Conservation (phyloP, 2,329 filamentous ascomycete genomes). For the Cladosporium cucumerinum region DNA sequence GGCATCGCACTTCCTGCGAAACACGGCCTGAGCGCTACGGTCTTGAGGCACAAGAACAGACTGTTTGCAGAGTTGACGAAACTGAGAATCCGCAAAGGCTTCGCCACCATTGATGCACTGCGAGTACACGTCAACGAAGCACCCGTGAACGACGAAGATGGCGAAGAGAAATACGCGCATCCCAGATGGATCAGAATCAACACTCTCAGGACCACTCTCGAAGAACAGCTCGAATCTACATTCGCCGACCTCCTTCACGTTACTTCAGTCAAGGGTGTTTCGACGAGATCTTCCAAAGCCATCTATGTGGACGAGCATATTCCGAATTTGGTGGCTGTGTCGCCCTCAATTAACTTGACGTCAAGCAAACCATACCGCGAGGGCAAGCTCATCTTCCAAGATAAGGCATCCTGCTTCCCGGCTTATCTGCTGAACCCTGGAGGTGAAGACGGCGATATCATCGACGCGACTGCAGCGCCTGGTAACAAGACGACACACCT, state of each 20-base stretch:
- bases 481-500: slow-evolving; percentile 97
- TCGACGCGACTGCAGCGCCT: slow-evolving; percentile 93
- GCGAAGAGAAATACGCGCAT: slow-evolving; percentile 48
- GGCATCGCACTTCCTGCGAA: slow-evolving; percentile 77
- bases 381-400: slow-evolving; percentile 84
- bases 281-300: slow-evolving; percentile 39
- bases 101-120: slow-evolving; percentile 65
- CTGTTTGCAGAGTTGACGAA: slow-evolving; percentile 80
- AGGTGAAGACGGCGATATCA: slow-evolving; percentile 66
- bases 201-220: slow-evolving; percentile 66
- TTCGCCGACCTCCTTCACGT: slow-evolving; percentile 64
- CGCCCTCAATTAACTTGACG: slow-evolving; percentile 67
- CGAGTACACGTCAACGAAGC: slow-evolving; percentile 54
- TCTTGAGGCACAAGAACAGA: slow-evolving; percentile 78
- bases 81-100: slow-evolving; percentile 68
- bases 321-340: slow-evolving; percentile 77
- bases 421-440: slow-evolving; percentile 76
- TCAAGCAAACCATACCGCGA: slow-evolving; percentile 69
- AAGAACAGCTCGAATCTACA: slow-evolving; percentile 69
- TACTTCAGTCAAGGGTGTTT: slow-evolving; percentile 50
- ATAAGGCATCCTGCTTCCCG: slow-evolving; percentile 96
- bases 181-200: slow-evolving; percentile 95
- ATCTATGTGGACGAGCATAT: slow-evolving; percentile 77
- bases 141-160: slow-evolving; percentile 25
- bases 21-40: slow-evolving; percentile 71